These are phyloP conservation scores for Aspergillaceae sp. DNA, from an alignment of 2,329 filamentous ascomycete species.

Conservation along the genomic window DNA sequence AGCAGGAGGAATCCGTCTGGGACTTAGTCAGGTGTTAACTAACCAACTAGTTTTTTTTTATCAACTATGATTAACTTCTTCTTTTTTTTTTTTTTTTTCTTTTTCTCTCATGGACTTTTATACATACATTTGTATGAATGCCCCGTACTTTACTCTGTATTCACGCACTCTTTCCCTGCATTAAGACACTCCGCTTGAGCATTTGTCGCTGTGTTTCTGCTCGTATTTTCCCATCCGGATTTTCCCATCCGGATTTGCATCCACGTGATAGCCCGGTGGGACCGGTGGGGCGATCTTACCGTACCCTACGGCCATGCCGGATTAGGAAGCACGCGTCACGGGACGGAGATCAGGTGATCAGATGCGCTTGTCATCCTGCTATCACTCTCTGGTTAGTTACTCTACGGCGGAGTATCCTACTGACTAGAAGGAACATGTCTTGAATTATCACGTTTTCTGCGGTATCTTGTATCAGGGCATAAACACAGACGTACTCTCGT, in stretches of 20 bases:
- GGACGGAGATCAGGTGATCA: neutral
- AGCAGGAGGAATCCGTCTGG: too few species aligned
- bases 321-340: neutral
- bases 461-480: slow-evolving; percentile 27
- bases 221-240: neutral
- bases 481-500: slow-evolving; percentile 23
- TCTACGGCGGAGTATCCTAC: neutral
- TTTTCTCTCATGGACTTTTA: too few species aligned
- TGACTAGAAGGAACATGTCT: slow-evolving; percentile 18
- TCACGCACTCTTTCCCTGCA: neutral
- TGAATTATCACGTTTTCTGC: slow-evolving; percentile 25
- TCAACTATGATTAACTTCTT: neutral
- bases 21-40: too few species aligned
- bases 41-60: neutral
- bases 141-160: neutral
- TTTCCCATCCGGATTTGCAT: neutral
- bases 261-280: neutral
- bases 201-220: neutral
- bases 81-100: neutral
- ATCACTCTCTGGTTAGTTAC: too few species aligned
- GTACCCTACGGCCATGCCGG: neutral
- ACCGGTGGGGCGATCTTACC: neutral
- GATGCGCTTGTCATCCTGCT: neutral
- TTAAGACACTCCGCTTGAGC: neutral
- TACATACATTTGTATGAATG: neutral